A percentile compares a stretch with the other conserved stretches of the same genome.
phyloP scores from a whole-genome alignment of 306 rosid species.

The Prunus fruticosa region DNA sequence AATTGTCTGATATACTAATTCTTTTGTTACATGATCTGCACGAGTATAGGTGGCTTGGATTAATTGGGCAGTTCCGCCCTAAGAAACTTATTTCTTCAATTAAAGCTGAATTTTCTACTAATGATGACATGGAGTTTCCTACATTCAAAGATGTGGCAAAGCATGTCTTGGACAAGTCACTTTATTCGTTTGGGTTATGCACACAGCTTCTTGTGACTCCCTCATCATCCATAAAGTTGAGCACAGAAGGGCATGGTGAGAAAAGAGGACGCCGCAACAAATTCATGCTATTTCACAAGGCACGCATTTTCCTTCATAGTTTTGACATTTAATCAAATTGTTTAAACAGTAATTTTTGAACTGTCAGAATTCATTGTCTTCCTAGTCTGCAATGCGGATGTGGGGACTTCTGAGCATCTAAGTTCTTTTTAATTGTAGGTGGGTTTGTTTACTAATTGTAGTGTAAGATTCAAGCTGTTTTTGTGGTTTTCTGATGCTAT shows the following conservation, averaged over 20 bases:
- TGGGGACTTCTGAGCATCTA: neutral
- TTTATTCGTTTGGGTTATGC: conserved; percentile 58
- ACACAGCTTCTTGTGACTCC: conserved; percentile 53
- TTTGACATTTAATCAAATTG: neutral
- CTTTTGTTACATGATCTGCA: conserved; percentile 8
- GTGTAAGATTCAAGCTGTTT: neutral
- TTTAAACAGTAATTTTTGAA: neutral
- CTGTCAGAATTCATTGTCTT: neutral
- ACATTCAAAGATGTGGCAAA: conserved; percentile 62
- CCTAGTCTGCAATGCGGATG: neutral
- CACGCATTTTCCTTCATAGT: conserved; percentile 18
- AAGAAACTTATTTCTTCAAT: conserved; percentile 66
- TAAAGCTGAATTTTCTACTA: conserved; percentile 53
- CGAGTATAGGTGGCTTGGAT: conserved; percentile 73
- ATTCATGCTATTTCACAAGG: conserved; percentile 60
- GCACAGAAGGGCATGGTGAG: conserved; percentile 77
- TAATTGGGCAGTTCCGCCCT: conserved; percentile 77
- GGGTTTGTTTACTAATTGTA: neutral
- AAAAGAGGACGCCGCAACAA: conserved; percentile 60
- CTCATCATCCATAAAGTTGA: conserved; percentile 46
- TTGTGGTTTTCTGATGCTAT: neutral
- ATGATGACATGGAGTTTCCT: conserved; percentile 45
- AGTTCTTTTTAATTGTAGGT: neutral
- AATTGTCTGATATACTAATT: conserved; percentile 15
- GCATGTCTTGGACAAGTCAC: conserved; percentile 72